phyloP scores from a whole-genome alignment of 176 grass and related monocot genomes.

The Eleusine coracana region DNA sequence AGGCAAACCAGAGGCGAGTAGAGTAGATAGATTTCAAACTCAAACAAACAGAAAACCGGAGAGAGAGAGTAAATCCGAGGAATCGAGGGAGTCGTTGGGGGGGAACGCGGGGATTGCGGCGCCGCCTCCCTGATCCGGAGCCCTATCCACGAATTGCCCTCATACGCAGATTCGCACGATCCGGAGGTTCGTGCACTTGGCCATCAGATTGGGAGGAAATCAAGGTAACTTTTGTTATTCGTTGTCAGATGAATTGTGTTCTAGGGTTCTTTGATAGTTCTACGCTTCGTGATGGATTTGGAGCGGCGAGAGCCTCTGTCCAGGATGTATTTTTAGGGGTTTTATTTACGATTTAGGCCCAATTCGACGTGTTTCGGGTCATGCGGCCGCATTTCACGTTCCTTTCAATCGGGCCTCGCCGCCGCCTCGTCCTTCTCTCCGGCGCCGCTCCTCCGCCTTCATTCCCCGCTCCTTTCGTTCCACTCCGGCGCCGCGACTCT shows the following conservation, averaged over 20 bases:
- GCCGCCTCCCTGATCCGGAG: background rate
- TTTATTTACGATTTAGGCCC: background rate
- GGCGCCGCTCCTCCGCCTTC: background rate
- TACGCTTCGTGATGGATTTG: background rate
- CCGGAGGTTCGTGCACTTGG: background rate
- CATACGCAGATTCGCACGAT: background rate
- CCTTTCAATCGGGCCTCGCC: background rate
- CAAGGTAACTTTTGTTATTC: conserved; percentile 15
- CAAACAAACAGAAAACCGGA: background rate
- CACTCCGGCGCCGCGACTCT: background rate
- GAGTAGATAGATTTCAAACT: conserved; percentile 19
- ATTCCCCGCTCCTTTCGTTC: background rate
- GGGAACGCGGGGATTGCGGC: background rate
- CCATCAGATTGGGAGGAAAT: background rate
- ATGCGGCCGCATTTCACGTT: background rate
- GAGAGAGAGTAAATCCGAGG: too few relatives aligned
- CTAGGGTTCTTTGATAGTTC: conserved; percentile 7
- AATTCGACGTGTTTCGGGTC: background rate
- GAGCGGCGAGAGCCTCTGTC: background rate
- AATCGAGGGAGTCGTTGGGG: background rate
- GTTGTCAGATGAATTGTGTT: background rate
- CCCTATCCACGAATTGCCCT: background rate
- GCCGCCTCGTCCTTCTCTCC: background rate
- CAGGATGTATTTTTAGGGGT: background rate
- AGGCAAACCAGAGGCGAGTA: background rate